Base-by-base conservation (phyloP, 176 grass and related monocot species). In the Oropetium thomaeum region DNA sequence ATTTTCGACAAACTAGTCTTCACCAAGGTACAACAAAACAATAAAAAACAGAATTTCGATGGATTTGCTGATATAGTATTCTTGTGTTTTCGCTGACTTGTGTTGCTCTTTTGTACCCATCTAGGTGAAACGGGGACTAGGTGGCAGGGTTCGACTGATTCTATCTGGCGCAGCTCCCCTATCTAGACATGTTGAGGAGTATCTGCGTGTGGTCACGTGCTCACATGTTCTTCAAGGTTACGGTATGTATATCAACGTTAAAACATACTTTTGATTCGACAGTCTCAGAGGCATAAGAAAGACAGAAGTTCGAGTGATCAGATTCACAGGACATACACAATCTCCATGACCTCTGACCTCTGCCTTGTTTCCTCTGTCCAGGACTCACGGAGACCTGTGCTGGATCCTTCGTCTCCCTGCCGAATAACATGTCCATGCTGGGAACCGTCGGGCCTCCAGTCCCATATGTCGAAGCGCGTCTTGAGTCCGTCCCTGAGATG, bases 181-280 rank as follows among this genome's bases (percentile, higher is more conserved):
- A 4, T 73, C 91, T 49, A 80, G 75, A 64, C 89, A 99, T 64
- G 96, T 99, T 14, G 96, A 99, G 67, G 81, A 89, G 65, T 99
- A 75, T 76, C 52, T 99, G 68, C 84, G 96, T 60, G 96, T 99
- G 43, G 91, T 95, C 45, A 86, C 96, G 73, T 94, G 96, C 73
- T 80, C 96, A 42, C 87, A 88, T 80, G 96, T 99, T 83, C 84
- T 99, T 75, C 96, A 99, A 81, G 96, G 96, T 72, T 99, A 99
- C 37, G 96, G 96, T 98, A 88, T 73, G 53, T 41, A 51, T 37
- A 33, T 54, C 12, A 30, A 59, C 68, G 47, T 42, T 23, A 7
- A 58, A 71, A 35, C 32, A 76, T 76, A 48, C 45, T 65, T 58
- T 58, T 79, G 51, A 85, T 69, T 32, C 20, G 22, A 13, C 69